Percentiles rank a stretch among this genome's conserved stretches.
These are phyloP conservation scores for Lignosus rhinocerotis DNA, from an alignment of 1,284 basidiomycete species.

Conservation along the genomic window DNA sequence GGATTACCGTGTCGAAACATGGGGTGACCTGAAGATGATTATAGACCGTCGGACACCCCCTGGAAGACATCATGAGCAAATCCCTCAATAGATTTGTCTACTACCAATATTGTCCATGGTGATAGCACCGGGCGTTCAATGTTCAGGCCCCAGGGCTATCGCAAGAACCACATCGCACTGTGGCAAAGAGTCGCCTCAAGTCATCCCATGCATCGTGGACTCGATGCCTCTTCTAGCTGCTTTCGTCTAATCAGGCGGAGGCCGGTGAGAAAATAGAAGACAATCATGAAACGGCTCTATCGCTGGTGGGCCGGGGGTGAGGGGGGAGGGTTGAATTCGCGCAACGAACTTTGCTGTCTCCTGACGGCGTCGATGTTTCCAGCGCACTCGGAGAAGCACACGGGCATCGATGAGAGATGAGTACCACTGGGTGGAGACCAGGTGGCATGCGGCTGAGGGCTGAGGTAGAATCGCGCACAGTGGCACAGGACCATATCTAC, in stretches of 20 bases:
- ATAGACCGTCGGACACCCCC: not conserved
- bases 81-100: not conserved
- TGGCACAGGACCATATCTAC: no score
- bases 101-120: not conserved
- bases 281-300: not conserved
- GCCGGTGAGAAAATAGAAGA: not conserved
- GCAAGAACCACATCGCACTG: not conserved
- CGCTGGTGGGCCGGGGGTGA: no score
- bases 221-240: not conserved
- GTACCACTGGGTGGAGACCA: no score
- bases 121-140: not conserved
- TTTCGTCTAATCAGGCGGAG: not conserved
- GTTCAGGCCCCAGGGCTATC: slow-evolving; percentile 9
- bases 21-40: not conserved
- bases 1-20: not conserved
- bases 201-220: not conserved
- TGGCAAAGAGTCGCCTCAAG: not conserved
- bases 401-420: no score
- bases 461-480: no score
- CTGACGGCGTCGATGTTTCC: no score
- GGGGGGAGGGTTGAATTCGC: no score
- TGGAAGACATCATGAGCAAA: not conserved
- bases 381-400: no score
- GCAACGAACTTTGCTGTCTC: not conserved
- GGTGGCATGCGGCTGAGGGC: no score